Conservation (phyloP, 106 monocot genomes). For the Apostasia shenzhenica region DNA sequence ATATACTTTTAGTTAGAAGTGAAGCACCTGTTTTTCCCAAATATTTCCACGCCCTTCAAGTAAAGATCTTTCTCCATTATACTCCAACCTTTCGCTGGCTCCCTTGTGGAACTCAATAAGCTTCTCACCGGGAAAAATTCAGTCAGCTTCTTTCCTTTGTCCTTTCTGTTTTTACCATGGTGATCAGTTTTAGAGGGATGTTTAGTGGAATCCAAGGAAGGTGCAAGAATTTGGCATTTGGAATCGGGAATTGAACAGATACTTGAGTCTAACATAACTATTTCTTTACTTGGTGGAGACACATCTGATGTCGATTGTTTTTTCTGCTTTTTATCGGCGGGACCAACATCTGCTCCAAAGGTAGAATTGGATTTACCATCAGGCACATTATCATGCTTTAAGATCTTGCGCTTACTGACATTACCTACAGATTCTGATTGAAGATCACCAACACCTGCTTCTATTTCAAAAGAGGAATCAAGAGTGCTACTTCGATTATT, state of each 20-base stretch:
- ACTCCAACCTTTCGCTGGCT: slow-evolving; percentile 44
- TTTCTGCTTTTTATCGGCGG: slow-evolving; percentile 50
- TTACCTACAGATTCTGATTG: slow-evolving; percentile 14
- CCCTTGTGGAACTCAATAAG: slow-evolving; percentile 8
- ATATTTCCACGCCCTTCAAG: slow-evolving; percentile 87
- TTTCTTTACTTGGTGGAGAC: slow-evolving; percentile 14
- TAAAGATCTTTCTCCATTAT: slow-evolving; percentile 87
- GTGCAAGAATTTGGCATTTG: slow-evolving; percentile 13
- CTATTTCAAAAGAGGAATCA: slow-evolving; percentile 10
- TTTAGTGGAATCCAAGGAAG: slow-evolving; percentile 11
- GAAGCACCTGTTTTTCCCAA: slow-evolving; percentile 83
- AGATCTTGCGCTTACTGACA: slow-evolving; percentile 47
- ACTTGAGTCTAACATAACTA: slow-evolving; percentile 1
- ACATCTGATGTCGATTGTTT: slow-evolving; percentile 14
- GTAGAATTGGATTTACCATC: slow-evolving; percentile 6
- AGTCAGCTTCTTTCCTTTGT: slow-evolving; percentile 5
- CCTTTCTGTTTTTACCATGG: slow-evolving; percentile 9
- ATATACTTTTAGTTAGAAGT: not conserved
- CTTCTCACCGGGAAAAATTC: slow-evolving; percentile 5
- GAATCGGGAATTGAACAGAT: slow-evolving; percentile 2
- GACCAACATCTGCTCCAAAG: slow-evolving; percentile 7
- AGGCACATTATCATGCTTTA: slow-evolving; percentile 22
- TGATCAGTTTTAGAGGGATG: slow-evolving; percentile 12
- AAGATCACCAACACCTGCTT: slow-evolving; percentile 6
- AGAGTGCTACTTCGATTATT: slow-evolving; percentile 3